Evolutionary conservation across 1,284 basidiomycete species (phyloP).

Genomic region (Sphaerobolus stellatus): DNA sequence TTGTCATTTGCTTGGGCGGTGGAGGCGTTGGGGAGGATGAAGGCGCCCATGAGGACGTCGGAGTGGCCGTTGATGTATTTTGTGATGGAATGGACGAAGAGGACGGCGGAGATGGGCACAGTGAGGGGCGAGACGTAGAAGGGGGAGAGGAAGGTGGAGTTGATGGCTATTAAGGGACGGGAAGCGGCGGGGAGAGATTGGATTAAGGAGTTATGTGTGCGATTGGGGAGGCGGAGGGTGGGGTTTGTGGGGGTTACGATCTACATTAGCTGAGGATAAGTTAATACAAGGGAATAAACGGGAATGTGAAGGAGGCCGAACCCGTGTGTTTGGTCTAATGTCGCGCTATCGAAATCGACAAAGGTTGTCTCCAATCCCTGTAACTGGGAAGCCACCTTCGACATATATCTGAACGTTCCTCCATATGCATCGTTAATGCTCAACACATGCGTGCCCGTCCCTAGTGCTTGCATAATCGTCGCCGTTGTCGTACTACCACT

Average conservation of each 20-base stretch:
- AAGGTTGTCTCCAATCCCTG: conserved; percentile 81
- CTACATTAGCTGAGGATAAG: conserved; percentile 77
- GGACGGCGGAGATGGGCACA: conserved; percentile 67
- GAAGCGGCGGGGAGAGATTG: conserved; percentile 41
- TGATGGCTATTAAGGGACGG: conserved; percentile 76
- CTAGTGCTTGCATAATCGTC: conserved; percentile 79
- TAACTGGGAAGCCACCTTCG: conserved; percentile 68
- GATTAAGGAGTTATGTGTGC: conserved; percentile 48
- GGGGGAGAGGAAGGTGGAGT: conserved; percentile 91
- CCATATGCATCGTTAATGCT: conserved; percentile 93
- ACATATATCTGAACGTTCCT: conserved; percentile 88
- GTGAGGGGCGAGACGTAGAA: conserved; percentile 89
- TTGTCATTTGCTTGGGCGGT: neutral
- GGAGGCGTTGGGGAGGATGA: conserved; percentile 45
- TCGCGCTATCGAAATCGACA: conserved; percentile 75
- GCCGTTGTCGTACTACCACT: conserved; percentile 87
- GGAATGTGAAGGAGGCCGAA: conserved; percentile 39
- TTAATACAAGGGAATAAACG: no score
- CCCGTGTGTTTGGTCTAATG: conserved; percentile 82
- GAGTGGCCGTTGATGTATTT: conserved; percentile 95
- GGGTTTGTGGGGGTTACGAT: conserved; percentile 96
- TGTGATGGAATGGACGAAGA: conserved; percentile 81
- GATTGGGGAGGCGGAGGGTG: conserved; percentile 83
- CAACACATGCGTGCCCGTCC: conserved; percentile 76
- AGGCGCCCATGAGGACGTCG: conserved; percentile 86